phyloP scores from a whole-genome alignment of 192 early-diverging fungal species.

The Phlyctochytrium planicorne region DNA sequence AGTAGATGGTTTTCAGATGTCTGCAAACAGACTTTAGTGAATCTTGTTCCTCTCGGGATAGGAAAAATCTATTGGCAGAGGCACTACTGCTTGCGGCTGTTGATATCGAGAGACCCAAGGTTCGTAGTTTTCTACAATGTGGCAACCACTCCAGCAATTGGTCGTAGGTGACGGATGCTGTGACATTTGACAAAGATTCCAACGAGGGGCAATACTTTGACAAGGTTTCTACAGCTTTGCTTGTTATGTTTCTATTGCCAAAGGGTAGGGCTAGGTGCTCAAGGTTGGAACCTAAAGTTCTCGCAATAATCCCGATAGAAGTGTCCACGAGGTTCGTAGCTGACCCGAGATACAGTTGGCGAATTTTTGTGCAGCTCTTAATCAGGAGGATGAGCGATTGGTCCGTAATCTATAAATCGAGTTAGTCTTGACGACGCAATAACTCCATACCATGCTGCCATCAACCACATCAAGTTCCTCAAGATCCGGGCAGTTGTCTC shows the following conservation, averaged over 20 bases:
- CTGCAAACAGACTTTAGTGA: too few species aligned
- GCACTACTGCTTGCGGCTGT: too few species aligned
- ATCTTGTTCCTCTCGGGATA: too few species aligned
- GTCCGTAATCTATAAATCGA: conserved; percentile 20
- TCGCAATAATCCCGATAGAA: conserved; percentile 18
- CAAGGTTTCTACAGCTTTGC: conserved; percentile 8
- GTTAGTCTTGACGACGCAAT: too few species aligned
- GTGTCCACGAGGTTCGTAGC: conserved; percentile 14
- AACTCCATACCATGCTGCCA: conserved; percentile 1
- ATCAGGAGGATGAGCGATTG: conserved; percentile 25
- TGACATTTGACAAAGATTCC: too few species aligned
- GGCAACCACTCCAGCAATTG: too few species aligned
- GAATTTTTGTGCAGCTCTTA: conserved; percentile 10
- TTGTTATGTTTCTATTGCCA: conserved; percentile 10
- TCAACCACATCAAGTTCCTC: conserved; percentile 25
- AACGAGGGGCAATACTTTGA: conserved; percentile 2
- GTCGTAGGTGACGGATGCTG: too few species aligned
- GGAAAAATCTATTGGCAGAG: too few species aligned
- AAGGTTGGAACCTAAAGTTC: conserved; percentile 8
- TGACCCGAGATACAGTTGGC: conserved; percentile 14
- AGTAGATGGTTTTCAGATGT: too few species aligned
- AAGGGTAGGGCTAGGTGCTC: conserved; percentile 16
- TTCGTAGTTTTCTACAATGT: too few species aligned
- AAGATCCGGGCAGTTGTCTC: conserved; percentile 13
- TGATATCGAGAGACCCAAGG: too few species aligned